Evolutionary conservation across 768 basidiomycete species (phyloP).

Genomic region (Harrya chromipes): DNA sequence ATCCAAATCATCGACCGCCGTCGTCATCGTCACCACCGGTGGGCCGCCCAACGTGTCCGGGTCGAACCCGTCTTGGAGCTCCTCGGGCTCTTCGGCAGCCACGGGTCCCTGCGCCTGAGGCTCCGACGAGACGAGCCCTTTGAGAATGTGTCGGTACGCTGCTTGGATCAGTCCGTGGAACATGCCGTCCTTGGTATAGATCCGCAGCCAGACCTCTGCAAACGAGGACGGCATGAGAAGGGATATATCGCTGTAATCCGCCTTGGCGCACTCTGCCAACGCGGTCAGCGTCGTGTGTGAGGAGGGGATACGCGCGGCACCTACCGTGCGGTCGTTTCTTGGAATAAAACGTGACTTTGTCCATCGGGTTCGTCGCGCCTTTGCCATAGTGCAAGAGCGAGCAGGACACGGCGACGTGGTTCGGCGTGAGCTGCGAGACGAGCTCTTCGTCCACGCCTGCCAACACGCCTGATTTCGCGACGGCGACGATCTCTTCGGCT

Average conservation of each 20-base stretch:
- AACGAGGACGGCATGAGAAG: conserved; percentile 62
- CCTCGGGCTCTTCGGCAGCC: conserved; percentile 1
- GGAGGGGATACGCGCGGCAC: conserved; percentile 8
- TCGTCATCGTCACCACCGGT: background rate
- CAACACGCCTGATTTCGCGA: conserved; percentile 32
- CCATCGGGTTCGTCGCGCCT: conserved; percentile 64
- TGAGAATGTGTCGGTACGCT: conserved; percentile 53
- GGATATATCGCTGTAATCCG: conserved; percentile 58
- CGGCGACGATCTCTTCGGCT: conserved; percentile 41
- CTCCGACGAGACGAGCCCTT: conserved; percentile 12
- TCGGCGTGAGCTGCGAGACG: conserved; percentile 36
- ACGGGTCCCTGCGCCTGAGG: background rate
- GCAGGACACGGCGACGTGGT: conserved; percentile 64
- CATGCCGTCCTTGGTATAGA: conserved; percentile 62
- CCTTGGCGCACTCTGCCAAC: conserved; percentile 39
- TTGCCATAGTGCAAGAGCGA: conserved; percentile 76
- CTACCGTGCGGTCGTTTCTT: conserved; percentile 59
- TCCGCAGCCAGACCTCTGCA: conserved; percentile 63
- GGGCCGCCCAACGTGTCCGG: conserved; percentile 3
- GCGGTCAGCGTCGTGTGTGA: no score
- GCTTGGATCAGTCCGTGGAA: conserved; percentile 64
- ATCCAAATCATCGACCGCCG: conserved; percentile 8
- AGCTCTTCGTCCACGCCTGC: conserved; percentile 25
- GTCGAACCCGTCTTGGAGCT: conserved; percentile 12
- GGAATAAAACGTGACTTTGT: conserved; percentile 69